A percentile compares a stretch with the other conserved stretches of the same genome.
Evolutionary conservation across 2,329 filamentous ascomycete species (phyloP).

Genomic region (Colletotrichum sp.): DNA sequence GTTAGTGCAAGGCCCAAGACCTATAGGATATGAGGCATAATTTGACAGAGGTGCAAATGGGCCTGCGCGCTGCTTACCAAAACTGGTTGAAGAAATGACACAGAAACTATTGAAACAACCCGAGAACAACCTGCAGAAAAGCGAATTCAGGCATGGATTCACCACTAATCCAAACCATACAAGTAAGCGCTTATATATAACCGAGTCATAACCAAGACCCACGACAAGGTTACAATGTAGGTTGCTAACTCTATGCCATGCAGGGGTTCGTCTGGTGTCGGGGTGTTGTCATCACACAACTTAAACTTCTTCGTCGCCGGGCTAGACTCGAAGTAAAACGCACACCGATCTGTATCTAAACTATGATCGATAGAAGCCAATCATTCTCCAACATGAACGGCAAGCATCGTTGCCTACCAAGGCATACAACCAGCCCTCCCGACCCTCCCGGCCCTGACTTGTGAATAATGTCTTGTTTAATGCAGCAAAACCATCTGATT

Average conservation of each 20-base stretch:
- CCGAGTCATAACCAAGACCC: background rate
- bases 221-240: background rate
- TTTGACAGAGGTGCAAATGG: background rate
- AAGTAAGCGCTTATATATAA: background rate
- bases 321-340: background rate
- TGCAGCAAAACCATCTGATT: background rate
- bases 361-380: background rate
- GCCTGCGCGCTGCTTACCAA: background rate
- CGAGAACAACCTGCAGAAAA: background rate
- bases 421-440: fast-evolving
- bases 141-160: background rate
- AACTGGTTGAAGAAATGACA: background rate
- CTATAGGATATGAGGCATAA: background rate
- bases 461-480: fast-evolving
- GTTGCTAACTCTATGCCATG: background rate
- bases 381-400: background rate
- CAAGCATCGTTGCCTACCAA: background rate
- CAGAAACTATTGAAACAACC: background rate
- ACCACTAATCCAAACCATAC: background rate
- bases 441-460: too few species aligned
- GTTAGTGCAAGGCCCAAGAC: background rate
- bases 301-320: background rate
- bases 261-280: background rate
- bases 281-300: background rate
- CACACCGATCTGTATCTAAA: background rate